Conservation (phyloP, 139 green algal species). For the Chlamydomonas sphaeroides region DNA sequence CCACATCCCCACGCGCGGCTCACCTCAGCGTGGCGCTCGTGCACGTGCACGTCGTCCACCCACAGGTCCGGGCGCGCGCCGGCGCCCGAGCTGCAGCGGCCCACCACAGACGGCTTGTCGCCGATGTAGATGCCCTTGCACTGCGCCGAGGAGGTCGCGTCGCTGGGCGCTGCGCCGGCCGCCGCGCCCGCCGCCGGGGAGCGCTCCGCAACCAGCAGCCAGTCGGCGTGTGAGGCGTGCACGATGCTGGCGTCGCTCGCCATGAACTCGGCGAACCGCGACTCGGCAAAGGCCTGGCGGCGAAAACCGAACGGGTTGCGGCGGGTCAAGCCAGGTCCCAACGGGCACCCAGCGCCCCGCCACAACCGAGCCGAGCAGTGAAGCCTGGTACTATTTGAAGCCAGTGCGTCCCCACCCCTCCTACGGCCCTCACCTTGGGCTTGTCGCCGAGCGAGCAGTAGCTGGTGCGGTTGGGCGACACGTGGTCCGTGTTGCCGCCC, state of each 20-base stretch:
- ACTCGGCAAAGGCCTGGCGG: no score
- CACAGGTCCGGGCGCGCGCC: constrained; percentile 17
- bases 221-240: constrained; percentile 64
- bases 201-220: constrained; percentile 75
- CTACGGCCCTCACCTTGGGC: constrained; percentile 52
- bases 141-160: constrained; percentile 37
- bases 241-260: constrained; percentile 74
- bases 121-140: constrained; percentile 57
- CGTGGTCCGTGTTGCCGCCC: constrained; percentile 75
- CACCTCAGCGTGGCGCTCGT: constrained; percentile 47
- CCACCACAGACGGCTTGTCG: constrained; percentile 2
- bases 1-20: no score
- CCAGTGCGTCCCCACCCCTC: no score
- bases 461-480: constrained; percentile 44
- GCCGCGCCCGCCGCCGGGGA: constrained; percentile 2
- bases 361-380: no score
- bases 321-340: no score
- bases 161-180: background rate
- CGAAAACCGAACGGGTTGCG: no score
- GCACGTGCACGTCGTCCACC: constrained; percentile 40
- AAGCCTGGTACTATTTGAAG: no score
- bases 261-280: constrained; percentile 76
- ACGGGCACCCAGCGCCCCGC: no score
- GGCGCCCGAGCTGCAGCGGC: constrained; percentile 9
- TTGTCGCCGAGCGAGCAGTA: constrained; percentile 64